Evolutionary conservation across 176 grass and related monocot species (phyloP), one percentile per base, ranked within the genome.

Genomic region (Otatea glauca): DNA sequence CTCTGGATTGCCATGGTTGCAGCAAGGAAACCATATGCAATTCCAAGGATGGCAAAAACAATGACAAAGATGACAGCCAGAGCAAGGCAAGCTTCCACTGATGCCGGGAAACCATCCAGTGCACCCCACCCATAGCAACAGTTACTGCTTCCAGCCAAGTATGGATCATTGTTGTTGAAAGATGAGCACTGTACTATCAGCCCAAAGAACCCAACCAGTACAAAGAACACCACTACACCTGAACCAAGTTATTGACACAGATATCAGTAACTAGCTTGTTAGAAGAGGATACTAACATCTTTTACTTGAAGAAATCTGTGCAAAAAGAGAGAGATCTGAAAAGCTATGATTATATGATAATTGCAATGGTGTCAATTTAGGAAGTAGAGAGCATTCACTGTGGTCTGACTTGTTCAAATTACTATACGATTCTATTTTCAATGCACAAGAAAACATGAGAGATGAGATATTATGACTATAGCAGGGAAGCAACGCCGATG

Each of bases 21-120:
- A 29, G 29, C 94, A 53, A 97, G 63, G 83, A 97, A 93, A 15
- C 91, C 84, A 70, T 97, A 97, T 29, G 94, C 91, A 17, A 97
- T 80, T 70, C 94, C 94, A 27, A 97, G 87, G 62, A 93, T 93
- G 58, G 87, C 94, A 45, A 97, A 93, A 39, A 93, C 49, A 50
- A 97, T 70, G 15, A 97, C 89, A 90, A 93, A 97, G n/a, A 97
- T 88, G 53, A 97, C 79, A n/a, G 83, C 91, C 17, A 97, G 76
- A 21, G 85, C 94, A 81, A 97, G 88, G 47, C 94, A 93, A 53
- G 91, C 94, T 86, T 97, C 94, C 59, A 93, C 70, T 51, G 94
- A 97, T 79, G 91, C 87, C 3, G 94, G 86, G 65, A 92, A 53
- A 53, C 5, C 50, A 53, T 53, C 50, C 50, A 53, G 37, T 24